Base-by-base conservation (phyloP, 2,329 filamentous ascomycete species). In the Teratosphaeria epicoccoides region DNA sequence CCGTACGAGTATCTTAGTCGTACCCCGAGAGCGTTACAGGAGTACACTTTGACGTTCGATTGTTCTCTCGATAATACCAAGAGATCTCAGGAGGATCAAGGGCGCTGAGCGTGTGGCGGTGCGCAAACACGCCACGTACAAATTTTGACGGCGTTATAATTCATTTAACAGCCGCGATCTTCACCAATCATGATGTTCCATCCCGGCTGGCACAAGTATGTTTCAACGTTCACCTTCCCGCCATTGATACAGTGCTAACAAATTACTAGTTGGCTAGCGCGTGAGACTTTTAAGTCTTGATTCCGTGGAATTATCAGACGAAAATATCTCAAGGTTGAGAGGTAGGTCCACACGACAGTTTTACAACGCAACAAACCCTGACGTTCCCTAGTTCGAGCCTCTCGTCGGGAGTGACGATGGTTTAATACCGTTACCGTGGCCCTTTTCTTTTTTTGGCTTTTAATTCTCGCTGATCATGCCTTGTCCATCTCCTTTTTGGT, bases 301-400 rank as follows among this genome's bases (percentile, higher is more conserved):
- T 7, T 40, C 17, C 33, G 17, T 40, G 10, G 33, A 40, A 40
- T 17, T 12, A 12, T 7, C 6, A 40, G 33, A 33, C 23, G 28
- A 26, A 24, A 56, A 44, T 17, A 65, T 65, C 62, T 62, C 59
- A 65, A 65, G 61, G 63, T 64, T 64, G 58, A 58, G 62, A 64
- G 63, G 64, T 64, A 61, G 57, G 62, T 60, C 60, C 61, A n/a
- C n/a, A 33, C 57, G 54, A n/a, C n/a, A n/a, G n/a, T n/a, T n/a
- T n/a, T n/a, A n/a, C n/a, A n/a, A n/a, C n/a, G n/a, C n/a, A n/a
- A n/a, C n/a, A n/a, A n/a, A n/a, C n/a, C n/a, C 29, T 37, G 4
- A 37, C 29, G 12, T 0, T n/a, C 3, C 14, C 29, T 4, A 40
- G 33, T 40, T 40, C 33, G 33, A 40, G 33, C 33, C 33, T 40